Evolutionary conservation across 805 yeast species (phyloP), one percentile per base, ranked within the genome.

Genomic region (Ogataea parapolymorpha): DNA sequence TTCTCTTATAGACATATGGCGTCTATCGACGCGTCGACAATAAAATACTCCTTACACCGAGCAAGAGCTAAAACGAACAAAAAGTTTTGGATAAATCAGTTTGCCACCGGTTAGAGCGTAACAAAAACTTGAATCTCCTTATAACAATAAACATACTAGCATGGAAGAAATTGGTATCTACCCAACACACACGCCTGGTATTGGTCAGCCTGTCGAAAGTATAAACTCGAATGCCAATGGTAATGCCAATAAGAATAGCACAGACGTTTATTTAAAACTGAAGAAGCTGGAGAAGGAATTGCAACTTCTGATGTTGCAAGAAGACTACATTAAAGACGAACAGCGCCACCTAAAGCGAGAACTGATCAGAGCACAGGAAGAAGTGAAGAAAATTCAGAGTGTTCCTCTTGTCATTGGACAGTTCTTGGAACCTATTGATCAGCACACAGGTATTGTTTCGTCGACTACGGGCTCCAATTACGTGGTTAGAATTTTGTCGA

Each of bases 381-480:
- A 93, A 67, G 99, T 93, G 32, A 91, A 93, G 66, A 79, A 96
- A 57, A 95, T 93, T 62, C 96, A 93, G 60, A 86, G 96, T 3
- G 99, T 93, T 37, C 99, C 99, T 12, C 74, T 95, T 50, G 99
- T 93, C 12, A 93, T 93, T 65, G 99, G 99, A 17, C 99, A 93
- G 67, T 95, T 93, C 58, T 73, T 93, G 53, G 99, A 93, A 64
- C 97, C 98, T 44, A 90, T 93, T 53, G 99, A 93, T 65, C 93
- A 90, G 63, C 82, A 86, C 54, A 87, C 96, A 4, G 99, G 97
- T 49, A 93, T 93, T 55, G 98, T 93, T 12, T 87, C 96, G 11
- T 86, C 96, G 13, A 93, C 99, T 18, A 93, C 99, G 2, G 99
- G 99, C 13, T 89, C 96, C 49, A 93, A 89, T 63, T 93, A 91